phyloP scores from a whole-genome alignment of 1,139 yeast genomes.

The Wickerhamomyces sp. region DNA sequence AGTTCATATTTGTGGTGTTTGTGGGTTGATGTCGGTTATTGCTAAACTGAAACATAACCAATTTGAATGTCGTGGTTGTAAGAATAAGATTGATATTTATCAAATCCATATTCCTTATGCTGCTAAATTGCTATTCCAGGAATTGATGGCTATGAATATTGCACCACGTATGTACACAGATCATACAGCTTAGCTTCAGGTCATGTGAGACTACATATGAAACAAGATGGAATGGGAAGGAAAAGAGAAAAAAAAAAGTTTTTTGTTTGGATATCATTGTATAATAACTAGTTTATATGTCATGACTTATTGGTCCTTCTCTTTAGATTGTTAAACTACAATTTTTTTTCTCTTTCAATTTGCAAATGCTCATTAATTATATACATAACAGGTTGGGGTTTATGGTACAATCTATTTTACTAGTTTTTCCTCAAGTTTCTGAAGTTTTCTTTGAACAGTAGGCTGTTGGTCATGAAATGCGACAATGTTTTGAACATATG shows the following conservation, averaged over 20 bases:
- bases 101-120: constrained; percentile 98
- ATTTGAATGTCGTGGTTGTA: constrained; percentile 97
- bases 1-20: constrained; percentile 95
- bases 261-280: no score
- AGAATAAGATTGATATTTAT: constrained; percentile 95
- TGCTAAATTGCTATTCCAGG: constrained; percentile 94
- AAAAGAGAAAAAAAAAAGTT: not conserved
- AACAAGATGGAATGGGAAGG: not conserved
- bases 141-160: constrained; percentile 97
- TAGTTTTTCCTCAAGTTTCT: constrained; percentile 15
- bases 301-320: no score
- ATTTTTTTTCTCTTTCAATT: no score
- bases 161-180: constrained; percentile 82
- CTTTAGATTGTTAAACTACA: no score
- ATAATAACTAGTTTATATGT: no score
- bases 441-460: constrained; percentile 41
- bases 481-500: constrained; percentile 74
- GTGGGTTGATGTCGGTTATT: constrained; percentile 97
- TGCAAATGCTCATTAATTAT: not conserved
- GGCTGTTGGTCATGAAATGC: constrained; percentile 83
- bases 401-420: not conserved
- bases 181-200: constrained; percentile 28
- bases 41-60: constrained; percentile 96
- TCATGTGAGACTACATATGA: not conserved
- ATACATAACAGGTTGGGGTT: not conserved